phyloP scores from a whole-genome alignment of 257 asterid species.

The Schizonepeta tenuifolia region DNA sequence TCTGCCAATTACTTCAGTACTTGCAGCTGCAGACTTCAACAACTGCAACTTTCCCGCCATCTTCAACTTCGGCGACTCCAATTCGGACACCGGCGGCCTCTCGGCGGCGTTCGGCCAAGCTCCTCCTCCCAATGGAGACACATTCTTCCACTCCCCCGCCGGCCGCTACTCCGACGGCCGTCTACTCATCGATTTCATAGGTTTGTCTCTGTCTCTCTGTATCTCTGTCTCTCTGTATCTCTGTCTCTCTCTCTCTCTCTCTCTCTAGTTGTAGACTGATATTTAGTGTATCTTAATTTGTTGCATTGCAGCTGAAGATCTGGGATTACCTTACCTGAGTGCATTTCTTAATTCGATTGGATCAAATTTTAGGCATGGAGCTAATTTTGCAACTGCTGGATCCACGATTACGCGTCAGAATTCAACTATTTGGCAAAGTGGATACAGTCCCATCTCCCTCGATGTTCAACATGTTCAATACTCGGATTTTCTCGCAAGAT shows the following conservation, averaged over 20 bases:
- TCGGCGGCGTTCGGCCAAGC: background rate
- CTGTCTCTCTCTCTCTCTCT: background rate
- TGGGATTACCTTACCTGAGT: conserved; percentile 61
- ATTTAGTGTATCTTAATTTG: background rate
- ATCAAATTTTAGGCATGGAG: conserved; percentile 78
- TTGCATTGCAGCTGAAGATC: conserved; percentile 53
- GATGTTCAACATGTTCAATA: conserved; percentile 61
- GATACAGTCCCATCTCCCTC: conserved; percentile 78
- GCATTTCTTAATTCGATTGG: conserved; percentile 84
- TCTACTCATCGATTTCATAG: conserved; percentile 41
- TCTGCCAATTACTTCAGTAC: background rate
- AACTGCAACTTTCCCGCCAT: conserved; percentile 11
- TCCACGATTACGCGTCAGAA: conserved; percentile 84
- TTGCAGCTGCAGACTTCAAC: background rate
- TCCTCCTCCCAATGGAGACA: background rate
- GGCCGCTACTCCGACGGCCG: conserved; percentile 12
- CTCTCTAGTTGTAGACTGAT: background rate
- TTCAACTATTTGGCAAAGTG: conserved; percentile 73
- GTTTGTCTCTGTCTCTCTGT: conserved; percentile 30
- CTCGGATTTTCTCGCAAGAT: conserved; percentile 61
- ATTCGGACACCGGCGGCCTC: background rate
- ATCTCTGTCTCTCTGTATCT: background rate
- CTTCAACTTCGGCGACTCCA: conserved; percentile 10
- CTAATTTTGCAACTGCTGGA: conserved; percentile 90
- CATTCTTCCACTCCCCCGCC: conserved; percentile 4